Evolutionary conservation across 495 filamentous ascomycete genomes (phyloP).

Genomic region (Neurospora sp.): DNA sequence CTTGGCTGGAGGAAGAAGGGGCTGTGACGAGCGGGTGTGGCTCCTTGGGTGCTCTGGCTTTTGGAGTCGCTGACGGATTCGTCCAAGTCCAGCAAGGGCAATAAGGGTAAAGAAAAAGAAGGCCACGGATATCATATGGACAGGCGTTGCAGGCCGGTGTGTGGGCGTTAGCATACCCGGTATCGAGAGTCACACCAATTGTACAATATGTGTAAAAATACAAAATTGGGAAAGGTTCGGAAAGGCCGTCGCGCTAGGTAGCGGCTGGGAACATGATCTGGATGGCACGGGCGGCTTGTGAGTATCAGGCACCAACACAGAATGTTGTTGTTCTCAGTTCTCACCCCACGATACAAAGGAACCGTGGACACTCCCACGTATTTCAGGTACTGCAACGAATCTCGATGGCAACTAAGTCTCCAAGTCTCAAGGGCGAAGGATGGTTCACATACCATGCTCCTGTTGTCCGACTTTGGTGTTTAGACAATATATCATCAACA

Average conservation of each 20-base stretch:
- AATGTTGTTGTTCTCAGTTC: background rate
- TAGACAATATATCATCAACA: background rate
- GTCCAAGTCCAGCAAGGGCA: background rate
- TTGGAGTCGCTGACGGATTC: background rate
- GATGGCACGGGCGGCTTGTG: background rate
- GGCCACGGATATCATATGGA: background rate
- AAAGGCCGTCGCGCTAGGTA: background rate
- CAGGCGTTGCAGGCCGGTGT: background rate
- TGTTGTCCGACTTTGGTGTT: background rate
- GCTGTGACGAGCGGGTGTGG: background rate
- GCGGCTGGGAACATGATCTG: background rate
- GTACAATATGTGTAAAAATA: background rate
- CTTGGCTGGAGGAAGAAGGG: background rate
- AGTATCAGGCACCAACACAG: background rate
- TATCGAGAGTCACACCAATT: background rate
- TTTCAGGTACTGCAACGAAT: background rate
- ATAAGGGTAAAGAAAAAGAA: no score
- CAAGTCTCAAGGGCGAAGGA: background rate
- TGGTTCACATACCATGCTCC: background rate
- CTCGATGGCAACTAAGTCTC: background rate
- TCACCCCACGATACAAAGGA: background rate
- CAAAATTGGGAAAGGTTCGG: background rate
- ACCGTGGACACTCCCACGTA: background rate
- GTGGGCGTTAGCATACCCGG: background rate
- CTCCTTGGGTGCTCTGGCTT: background rate